Evolutionary conservation across 31 red algal species (phyloP).

Genomic region (Odonthalia washingtoniensis): DNA sequence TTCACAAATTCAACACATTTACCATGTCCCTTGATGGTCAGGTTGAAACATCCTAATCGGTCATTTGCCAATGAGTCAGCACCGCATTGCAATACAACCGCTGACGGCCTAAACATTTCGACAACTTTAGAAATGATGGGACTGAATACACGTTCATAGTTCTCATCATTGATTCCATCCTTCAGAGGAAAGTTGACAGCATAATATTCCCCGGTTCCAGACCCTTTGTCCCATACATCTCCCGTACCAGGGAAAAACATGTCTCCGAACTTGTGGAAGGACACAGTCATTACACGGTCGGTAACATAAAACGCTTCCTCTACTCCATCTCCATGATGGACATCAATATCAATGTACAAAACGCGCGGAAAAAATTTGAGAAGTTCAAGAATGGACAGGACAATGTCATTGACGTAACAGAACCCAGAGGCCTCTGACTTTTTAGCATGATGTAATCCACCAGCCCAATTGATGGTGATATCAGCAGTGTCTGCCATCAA

Average conservation of each 20-base stretch:
- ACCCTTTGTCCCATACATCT: slow-evolving; percentile 95
- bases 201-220: slow-evolving; percentile 89
- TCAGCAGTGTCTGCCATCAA: slow-evolving; percentile 86
- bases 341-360: slow-evolving; percentile 99
- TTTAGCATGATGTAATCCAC: slow-evolving; percentile 98
- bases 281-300: slow-evolving; percentile 98
- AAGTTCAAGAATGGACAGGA: slow-evolving; percentile 97
- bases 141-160: slow-evolving; percentile 76
- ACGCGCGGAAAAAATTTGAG: slow-evolving; percentile 91
- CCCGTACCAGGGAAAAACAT: slow-evolving; percentile 98
- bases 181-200: slow-evolving; percentile 98
- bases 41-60: slow-evolving; percentile 97
- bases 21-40: slow-evolving; percentile 94
- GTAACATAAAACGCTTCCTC: slow-evolving; percentile 99
- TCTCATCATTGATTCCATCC: slow-evolving; percentile 96
- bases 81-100: slow-evolving; percentile 97
- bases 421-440: slow-evolving; percentile 98
- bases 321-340: slow-evolving; percentile 99
- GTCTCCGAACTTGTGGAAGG: slow-evolving; percentile 99
- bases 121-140: slow-evolving; percentile 91
- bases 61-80: slow-evolving; percentile 97
- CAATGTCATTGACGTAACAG: slow-evolving; percentile 99
- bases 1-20: slow-evolving; percentile 94
- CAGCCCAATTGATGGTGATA: slow-evolving; percentile 99
- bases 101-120: slow-evolving; percentile 92